Evolutionary conservation across 23 red algal species (phyloP).

Genomic region (Gracilaria gracilis): DNA sequence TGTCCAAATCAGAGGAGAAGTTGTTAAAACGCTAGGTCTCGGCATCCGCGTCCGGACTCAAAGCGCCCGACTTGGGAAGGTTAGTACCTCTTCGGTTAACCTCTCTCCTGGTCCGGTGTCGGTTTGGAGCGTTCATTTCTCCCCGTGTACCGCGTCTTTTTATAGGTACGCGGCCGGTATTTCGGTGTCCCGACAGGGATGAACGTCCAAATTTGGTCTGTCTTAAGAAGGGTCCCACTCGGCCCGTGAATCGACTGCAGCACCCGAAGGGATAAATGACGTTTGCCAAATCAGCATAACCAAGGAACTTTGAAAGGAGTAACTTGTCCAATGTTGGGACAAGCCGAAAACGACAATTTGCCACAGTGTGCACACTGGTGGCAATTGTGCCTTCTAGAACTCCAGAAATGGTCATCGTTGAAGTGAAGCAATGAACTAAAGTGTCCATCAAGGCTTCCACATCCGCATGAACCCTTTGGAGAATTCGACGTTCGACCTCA

Average conservation of each 20-base stretch:
- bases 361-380: conserved; percentile 10
- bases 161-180: too few relatives aligned
- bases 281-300: background rate
- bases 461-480: background rate
- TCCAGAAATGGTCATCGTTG: background rate
- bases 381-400: background rate
- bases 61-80: too few relatives aligned
- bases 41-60: too few relatives aligned
- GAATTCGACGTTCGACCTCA: background rate
- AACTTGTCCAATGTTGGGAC: background rate
- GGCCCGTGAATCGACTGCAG: background rate
- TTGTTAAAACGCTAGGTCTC: too few relatives aligned
- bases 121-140: too few relatives aligned
- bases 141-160: too few relatives aligned
- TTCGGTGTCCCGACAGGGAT: background rate
- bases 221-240: background rate
- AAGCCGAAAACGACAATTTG: background rate
- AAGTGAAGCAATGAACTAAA: background rate
- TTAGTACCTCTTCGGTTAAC: too few relatives aligned
- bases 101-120: too few relatives aligned
- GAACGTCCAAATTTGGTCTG: background rate
- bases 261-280: background rate
- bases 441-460: background rate
- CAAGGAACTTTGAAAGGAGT: background rate
- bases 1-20: too few relatives aligned